These are phyloP conservation scores for Carex myosuroides DNA, from an alignment of 176 grass and related monocot genomes.

Conservation along the genomic window DNA sequence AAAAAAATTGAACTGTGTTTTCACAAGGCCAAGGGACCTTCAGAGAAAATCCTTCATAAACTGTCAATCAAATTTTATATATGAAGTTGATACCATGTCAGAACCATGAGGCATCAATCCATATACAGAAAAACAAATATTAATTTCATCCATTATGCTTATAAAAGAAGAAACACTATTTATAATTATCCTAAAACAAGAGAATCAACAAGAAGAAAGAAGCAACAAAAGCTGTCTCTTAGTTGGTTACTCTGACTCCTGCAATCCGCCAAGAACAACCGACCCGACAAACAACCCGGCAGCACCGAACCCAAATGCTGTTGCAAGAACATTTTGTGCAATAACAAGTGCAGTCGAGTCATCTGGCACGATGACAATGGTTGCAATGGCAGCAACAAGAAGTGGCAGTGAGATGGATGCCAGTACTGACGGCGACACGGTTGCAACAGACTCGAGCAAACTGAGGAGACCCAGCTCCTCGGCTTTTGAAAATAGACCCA, in stretches of 20 bases:
- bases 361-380: conserved; percentile 69
- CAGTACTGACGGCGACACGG: conserved; percentile 53
- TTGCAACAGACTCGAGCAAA: conserved; percentile 63
- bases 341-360: conserved; percentile 67
- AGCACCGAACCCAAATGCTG: conserved; percentile 35
- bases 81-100: background rate
- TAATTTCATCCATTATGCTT: background rate
- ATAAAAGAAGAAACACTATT: background rate
- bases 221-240: background rate
- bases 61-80: background rate
- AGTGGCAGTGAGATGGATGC: conserved; percentile 84
- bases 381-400: conserved; percentile 56
- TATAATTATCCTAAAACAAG: background rate
- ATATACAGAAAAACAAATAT: background rate
- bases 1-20: background rate
- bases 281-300: conserved; percentile 70
- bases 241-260: conserved; percentile 48
- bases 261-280: conserved; percentile 71
- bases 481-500: conserved; percentile 76
- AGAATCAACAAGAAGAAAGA: background rate
- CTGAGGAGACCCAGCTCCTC: conserved; percentile 93
- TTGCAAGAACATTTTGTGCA: conserved; percentile 40
- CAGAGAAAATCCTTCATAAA: background rate
- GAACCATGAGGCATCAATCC: background rate
- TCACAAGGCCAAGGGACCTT: background rate